Evolutionary conservation across 306 rosid species (phyloP).

Genomic region (Herpetospermum pedunculosum): DNA sequence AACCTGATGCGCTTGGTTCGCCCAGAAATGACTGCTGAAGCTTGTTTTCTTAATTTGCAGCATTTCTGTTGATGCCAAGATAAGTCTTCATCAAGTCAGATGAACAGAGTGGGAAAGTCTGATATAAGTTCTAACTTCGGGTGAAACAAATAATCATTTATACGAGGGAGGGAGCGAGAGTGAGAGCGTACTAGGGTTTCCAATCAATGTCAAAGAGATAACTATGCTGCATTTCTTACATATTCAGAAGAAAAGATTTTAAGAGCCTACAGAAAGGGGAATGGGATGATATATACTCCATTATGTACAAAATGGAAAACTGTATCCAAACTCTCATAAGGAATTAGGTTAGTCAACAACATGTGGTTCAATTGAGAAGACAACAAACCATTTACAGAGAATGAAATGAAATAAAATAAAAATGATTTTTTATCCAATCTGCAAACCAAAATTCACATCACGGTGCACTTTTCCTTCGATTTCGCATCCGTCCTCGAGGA

Average conservation of each 20-base stretch:
- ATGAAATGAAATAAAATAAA: neutral
- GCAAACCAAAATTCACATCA: slow-evolving; percentile 49
- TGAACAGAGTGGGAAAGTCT: too few species aligned
- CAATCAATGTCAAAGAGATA: neutral
- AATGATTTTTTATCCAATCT: neutral
- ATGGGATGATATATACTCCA: neutral
- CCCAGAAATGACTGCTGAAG: neutral
- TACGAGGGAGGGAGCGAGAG: neutral
- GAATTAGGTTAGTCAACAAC: slow-evolving; percentile 1
- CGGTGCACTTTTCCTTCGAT: slow-evolving; percentile 73
- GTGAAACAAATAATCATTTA: too few species aligned
- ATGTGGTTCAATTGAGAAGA: neutral
- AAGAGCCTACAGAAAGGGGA: neutral
- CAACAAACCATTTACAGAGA: slow-evolving; percentile 6
- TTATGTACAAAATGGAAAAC: slow-evolving; percentile 4
- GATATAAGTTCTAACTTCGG: too few species aligned
- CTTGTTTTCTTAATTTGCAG: neutral
- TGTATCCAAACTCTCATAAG: neutral
- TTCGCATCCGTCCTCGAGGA: slow-evolving; percentile 50
- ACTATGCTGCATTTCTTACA: neutral
- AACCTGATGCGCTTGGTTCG: neutral
- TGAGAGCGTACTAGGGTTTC: neutral
- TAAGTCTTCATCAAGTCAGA: too few species aligned
- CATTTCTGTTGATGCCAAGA: neutral
- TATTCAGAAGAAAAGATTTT: neutral